Evolutionary conservation across 345 rosid species (phyloP).

Genomic region (Dovyalis caffra): DNA sequence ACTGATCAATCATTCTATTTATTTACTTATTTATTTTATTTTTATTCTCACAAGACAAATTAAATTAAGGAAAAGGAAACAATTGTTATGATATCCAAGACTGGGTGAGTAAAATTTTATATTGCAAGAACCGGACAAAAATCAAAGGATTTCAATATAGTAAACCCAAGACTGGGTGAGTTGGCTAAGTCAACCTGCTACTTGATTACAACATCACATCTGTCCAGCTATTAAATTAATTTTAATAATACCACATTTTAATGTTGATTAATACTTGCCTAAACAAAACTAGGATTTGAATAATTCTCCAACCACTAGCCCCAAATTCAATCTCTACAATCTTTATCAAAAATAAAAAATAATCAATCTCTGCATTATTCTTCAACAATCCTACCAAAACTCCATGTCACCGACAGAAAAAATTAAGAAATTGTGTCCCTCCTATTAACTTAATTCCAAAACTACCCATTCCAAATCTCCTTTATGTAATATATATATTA

Average conservation of each 20-base stretch:
- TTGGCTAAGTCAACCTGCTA: conserved; percentile 35
- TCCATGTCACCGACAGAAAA: conserved; percentile 6
- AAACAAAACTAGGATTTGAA: not conserved
- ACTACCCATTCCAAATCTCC: not conserved
- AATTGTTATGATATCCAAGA: too few relatives aligned
- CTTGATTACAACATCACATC: conserved; percentile 28
- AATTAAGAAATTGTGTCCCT: not conserved
- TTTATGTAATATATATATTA: too few relatives aligned
- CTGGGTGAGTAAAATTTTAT: too few relatives aligned
- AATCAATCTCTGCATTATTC: not conserved
- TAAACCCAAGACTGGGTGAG: conserved; percentile 6
- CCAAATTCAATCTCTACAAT: not conserved
- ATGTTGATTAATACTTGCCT: not conserved
- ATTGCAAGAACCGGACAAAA: not conserved
- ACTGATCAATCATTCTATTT: too few relatives aligned
- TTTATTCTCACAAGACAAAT: too few relatives aligned
- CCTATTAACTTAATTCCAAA: not conserved
- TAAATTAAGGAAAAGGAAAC: too few relatives aligned
- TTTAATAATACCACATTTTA: not conserved
- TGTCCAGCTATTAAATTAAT: conserved; percentile 11
- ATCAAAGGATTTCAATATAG: not conserved
- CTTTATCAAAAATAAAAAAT: not conserved
- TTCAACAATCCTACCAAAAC: not conserved
- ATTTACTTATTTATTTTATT: too few relatives aligned
- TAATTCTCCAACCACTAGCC: not conserved